Percentiles rank a stretch among this genome's conserved stretches.
These are phyloP conservation scores for Naematelia aurantialba DNA, from an alignment of 768 basidiomycete genomes.

Conservation along the genomic window DNA sequence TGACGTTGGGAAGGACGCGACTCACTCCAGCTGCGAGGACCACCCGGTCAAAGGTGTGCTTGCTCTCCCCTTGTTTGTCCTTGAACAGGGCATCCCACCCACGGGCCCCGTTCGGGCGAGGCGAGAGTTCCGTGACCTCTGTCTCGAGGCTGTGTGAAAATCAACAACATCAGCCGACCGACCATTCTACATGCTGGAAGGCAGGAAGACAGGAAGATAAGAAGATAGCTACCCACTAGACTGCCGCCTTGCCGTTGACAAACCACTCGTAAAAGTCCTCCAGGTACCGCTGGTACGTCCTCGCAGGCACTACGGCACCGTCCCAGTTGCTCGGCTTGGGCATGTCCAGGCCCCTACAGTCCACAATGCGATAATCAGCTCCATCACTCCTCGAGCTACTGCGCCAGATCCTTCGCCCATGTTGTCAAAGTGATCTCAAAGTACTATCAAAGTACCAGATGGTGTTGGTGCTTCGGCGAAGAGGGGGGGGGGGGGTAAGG, in stretches of 20 bases:
- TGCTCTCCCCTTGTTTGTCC: neutral
- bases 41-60: conserved; percentile 3
- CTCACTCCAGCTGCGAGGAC: conserved; percentile 11
- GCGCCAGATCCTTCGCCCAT: too few relatives aligned
- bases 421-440: too few relatives aligned
- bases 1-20: neutral
- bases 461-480: too few relatives aligned
- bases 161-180: too few relatives aligned
- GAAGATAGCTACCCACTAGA: conserved; percentile 2
- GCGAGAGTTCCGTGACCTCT: neutral
- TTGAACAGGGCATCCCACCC: conserved; percentile 5
- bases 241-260: conserved; percentile 2
- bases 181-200: too few relatives aligned
- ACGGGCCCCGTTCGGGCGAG: neutral
- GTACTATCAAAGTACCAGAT: too few relatives aligned
- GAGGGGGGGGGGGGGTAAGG: neutral
- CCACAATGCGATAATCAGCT: neutral
- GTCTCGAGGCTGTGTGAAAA: conserved; percentile 1
- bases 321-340: conserved; percentile 1
- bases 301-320: conserved; percentile 11
- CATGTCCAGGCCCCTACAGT: conserved; percentile 15
- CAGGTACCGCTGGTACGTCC: conserved; percentile 13
- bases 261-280: conserved; percentile 16
- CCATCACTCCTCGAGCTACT: neutral
- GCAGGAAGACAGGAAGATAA: neutral